These are phyloP conservation scores for Gamarada debralockiae DNA, from an alignment of 495 filamentous ascomycete genomes.

Conservation along the genomic window DNA sequence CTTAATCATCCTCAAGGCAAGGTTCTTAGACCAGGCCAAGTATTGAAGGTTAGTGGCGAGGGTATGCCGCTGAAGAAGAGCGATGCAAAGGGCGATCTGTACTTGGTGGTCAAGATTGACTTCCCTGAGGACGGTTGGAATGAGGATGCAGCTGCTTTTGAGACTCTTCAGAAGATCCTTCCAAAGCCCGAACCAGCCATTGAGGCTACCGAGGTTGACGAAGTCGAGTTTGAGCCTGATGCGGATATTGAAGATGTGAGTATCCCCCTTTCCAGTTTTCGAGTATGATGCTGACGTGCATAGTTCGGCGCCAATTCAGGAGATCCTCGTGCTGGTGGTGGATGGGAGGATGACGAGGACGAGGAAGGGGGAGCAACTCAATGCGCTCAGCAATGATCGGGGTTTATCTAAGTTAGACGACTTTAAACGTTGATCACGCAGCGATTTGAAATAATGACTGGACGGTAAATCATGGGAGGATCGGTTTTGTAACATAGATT, in stretches of 20 bases:
- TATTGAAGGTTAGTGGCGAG: slow-evolving; percentile 80
- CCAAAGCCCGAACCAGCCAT: slow-evolving; percentile 53
- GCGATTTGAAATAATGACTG: slow-evolving; percentile 7
- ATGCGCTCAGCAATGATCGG: slow-evolving; percentile 88
- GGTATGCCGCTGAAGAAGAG: slow-evolving; percentile 91
- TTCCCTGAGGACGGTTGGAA: slow-evolving; percentile 88
- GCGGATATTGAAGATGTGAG: slow-evolving; percentile 76
- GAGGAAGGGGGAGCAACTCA: slow-evolving; percentile 56
- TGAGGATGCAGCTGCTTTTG: slow-evolving; percentile 59
- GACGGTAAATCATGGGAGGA: neutral
- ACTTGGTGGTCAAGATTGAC: slow-evolving; percentile 77
- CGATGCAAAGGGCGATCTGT: slow-evolving; percentile 82
- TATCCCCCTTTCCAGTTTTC: slow-evolving; percentile 7
- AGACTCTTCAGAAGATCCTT: slow-evolving; percentile 67
- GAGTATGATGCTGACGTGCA: slow-evolving; percentile 24
- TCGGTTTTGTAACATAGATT: too few species aligned
- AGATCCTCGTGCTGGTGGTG: slow-evolving; percentile 66
- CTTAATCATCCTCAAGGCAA: slow-evolving; percentile 71
- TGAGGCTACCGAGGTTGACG: slow-evolving; percentile 69
- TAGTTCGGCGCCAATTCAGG: slow-evolving; percentile 63
- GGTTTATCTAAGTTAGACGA: slow-evolving; percentile 1
- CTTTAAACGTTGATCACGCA: slow-evolving; percentile 14
- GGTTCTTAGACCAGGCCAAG: slow-evolving; percentile 73
- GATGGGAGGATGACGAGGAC: slow-evolving; percentile 77
- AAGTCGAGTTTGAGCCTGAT: slow-evolving; percentile 79